Conservation (phyloP, 2,329 filamentous ascomycete species). For the Microthyrium microscopicum region DNA sequence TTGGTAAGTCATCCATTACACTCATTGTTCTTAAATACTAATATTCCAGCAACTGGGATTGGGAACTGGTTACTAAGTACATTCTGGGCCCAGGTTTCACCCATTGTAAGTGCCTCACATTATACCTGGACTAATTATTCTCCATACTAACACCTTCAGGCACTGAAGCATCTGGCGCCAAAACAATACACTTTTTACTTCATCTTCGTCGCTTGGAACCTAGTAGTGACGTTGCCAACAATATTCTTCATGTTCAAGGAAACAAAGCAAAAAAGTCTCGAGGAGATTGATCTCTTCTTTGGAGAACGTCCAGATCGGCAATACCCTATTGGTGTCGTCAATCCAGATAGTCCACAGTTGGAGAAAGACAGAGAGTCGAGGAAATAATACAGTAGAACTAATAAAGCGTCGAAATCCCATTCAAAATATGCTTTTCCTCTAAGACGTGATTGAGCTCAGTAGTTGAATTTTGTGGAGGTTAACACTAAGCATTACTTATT, state of each 20-base stretch:
- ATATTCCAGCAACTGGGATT: constrained; percentile 26
- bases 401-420: too few species aligned
- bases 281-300: constrained; percentile 43
- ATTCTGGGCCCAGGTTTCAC: constrained; percentile 41
- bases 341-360: too few species aligned
- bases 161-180: constrained; percentile 16
- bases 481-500: too few species aligned
- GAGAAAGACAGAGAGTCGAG: too few species aligned
- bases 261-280: constrained; percentile 35
- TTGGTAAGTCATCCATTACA: constrained; percentile 13
- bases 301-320: too few species aligned
- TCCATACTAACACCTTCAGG: constrained; percentile 4
- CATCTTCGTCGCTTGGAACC: constrained; percentile 37
- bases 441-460: too few species aligned
- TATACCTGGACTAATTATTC: neutral
- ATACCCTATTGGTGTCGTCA: too few species aligned
- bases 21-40: neutral
- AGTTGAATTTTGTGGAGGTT: too few species aligned
- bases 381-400: too few species aligned
- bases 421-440: too few species aligned
- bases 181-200: constrained; percentile 43
- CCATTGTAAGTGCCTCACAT: constrained; percentile 18
- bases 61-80: constrained; percentile 44
- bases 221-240: constrained; percentile 25
- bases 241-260: constrained; percentile 38